A percentile compares a stretch with the other conserved stretches of the same genome.
These are phyloP conservation scores for Didymella pomorum DNA, from an alignment of 2,329 filamentous ascomycete genomes.

Conservation along the genomic window DNA sequence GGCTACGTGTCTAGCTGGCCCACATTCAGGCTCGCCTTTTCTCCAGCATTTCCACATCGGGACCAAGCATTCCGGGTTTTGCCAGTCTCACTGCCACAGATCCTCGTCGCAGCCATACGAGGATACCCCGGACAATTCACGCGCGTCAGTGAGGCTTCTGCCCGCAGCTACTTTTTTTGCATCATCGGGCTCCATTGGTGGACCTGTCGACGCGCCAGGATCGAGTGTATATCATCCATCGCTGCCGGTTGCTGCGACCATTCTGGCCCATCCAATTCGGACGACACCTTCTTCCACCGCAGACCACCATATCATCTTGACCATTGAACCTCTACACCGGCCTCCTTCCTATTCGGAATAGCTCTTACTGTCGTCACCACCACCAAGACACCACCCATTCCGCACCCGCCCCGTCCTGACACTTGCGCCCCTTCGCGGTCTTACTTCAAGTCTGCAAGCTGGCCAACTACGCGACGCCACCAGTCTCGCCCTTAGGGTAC, in stretches of 20 bases:
- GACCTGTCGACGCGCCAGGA: constrained; percentile 44
- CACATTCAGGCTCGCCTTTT: constrained; percentile 36
- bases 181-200: constrained; percentile 50
- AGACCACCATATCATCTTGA: constrained; percentile 17
- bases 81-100: constrained; percentile 36
- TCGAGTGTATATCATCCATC: constrained; percentile 52
- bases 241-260: constrained; percentile 41
- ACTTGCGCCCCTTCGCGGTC: constrained; percentile 29
- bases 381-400: constrained; percentile 17
- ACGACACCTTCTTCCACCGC: constrained; percentile 35
- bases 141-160: constrained; percentile 48
- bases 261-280: constrained; percentile 37
- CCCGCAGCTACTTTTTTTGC: constrained; percentile 44
- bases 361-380: constrained; percentile 21
- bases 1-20: constrained; percentile 43
- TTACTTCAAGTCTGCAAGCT: constrained; percentile 62
- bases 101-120: constrained; percentile 48
- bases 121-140: constrained; percentile 47
- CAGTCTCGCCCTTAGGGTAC: constrained; percentile 71
- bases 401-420: constrained; percentile 16
- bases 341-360: constrained; percentile 22
- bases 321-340: constrained; percentile 18
- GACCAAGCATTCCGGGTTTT: constrained; percentile 44
- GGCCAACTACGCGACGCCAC: constrained; percentile 69
- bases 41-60: constrained; percentile 50